phyloP scores from a whole-genome alignment of 2,329 filamentous ascomycete genomes.

The Biscogniauxia marginata region DNA sequence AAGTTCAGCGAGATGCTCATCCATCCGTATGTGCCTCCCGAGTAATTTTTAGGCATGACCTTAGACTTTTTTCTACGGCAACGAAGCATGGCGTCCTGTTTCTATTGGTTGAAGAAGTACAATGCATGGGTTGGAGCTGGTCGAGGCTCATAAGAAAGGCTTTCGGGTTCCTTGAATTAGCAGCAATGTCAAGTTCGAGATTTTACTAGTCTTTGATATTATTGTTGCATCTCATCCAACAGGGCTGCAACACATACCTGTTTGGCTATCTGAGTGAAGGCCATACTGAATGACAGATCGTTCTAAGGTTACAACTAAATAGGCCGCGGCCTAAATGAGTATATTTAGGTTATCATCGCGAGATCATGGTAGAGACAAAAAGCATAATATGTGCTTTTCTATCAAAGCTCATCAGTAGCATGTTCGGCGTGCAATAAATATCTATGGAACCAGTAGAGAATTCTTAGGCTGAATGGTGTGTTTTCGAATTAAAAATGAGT shows the following conservation, averaged over 20 bases:
- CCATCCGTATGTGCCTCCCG: constrained; percentile 70
- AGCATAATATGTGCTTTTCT: background rate
- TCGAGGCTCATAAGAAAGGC: background rate
- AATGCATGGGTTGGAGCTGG: background rate
- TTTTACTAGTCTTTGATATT: background rate
- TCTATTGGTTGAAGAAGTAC: background rate
- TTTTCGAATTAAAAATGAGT: too few species aligned
- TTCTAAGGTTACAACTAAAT: background rate
- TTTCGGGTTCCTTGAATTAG: background rate
- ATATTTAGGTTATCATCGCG: background rate
- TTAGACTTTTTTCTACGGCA: background rate
- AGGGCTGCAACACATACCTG: background rate
- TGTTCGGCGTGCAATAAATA: too few species aligned
- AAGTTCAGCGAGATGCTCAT: constrained; percentile 86
- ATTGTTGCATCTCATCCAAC: background rate
- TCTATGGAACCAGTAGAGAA: too few species aligned
- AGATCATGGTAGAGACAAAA: background rate
- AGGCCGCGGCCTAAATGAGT: background rate
- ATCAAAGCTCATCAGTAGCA: background rate
- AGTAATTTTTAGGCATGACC: constrained; percentile 17
- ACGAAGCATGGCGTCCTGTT: constrained; percentile 3
- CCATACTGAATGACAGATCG: background rate
- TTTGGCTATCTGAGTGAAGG: background rate
- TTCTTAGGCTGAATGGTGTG: too few species aligned
- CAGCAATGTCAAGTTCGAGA: background rate